These are phyloP conservation scores for Saccharomyces eubayanus DNA, from an alignment of 805 yeast species.

Conservation along the genomic window DNA sequence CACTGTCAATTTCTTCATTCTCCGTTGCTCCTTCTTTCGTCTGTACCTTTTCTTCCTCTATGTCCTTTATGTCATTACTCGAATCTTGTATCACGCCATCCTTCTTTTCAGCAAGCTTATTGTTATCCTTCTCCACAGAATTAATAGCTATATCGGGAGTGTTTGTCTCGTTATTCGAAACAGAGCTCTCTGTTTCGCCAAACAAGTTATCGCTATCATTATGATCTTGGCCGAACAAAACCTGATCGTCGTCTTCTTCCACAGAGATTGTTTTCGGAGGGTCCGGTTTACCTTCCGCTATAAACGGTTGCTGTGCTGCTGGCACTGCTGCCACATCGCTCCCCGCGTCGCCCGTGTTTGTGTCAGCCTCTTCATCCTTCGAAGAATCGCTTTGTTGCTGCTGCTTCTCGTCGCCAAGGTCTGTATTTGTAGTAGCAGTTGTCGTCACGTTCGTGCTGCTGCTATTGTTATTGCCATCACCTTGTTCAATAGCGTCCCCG, in stretches of 20 bases:
- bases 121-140: background rate
- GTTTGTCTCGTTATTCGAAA: background rate
- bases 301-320: background rate
- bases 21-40: slow-evolving; percentile 25
- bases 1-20: slow-evolving; percentile 35
- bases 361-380: background rate
- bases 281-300: background rate
- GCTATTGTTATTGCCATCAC: background rate
- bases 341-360: background rate
- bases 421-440: background rate
- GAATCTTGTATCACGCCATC: slow-evolving; percentile 2
- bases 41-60: slow-evolving; percentile 16
- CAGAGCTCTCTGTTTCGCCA: slow-evolving; percentile 1
- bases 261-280: background rate
- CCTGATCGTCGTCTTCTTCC: background rate
- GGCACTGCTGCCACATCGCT: background rate
- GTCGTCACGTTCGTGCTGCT: background rate
- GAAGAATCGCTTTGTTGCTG: background rate
- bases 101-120: slow-evolving; percentile 18
- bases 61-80: background rate
- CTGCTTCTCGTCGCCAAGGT: background rate
- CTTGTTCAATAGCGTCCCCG: background rate
- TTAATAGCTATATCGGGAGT: background rate
- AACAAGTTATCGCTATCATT: background rate
- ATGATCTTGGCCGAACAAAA: background rate